These are phyloP conservation scores for Rhizopogon vesiculosus DNA, from an alignment of 768 basidiomycete species.

Conservation along the genomic window DNA sequence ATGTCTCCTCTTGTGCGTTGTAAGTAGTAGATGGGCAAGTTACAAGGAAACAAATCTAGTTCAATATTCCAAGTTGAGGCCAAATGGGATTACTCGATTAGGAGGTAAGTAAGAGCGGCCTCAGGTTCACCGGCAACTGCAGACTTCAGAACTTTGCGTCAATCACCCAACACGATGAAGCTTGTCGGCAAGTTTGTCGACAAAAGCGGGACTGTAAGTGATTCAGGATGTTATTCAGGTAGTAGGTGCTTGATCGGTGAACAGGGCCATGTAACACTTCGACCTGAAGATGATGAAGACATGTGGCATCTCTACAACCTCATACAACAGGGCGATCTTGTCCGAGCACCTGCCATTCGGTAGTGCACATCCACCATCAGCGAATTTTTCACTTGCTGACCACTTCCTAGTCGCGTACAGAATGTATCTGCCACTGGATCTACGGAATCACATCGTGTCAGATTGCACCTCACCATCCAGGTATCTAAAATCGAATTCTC, in stretches of 20 bases:
- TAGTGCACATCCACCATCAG: conserved; percentile 23
- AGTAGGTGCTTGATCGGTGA: conserved; percentile 14
- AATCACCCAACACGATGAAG: conserved; percentile 57
- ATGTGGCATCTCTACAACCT: conserved; percentile 99
- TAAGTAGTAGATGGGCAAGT: too few species aligned
- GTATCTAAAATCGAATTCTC: conserved; percentile 82
- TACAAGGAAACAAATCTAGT: too few species aligned
- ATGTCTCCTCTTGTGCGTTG: neutral
- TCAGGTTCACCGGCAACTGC: neutral
- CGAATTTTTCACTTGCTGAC: conserved; percentile 5
- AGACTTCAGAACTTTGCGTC: neutral
- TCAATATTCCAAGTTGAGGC: too few species aligned
- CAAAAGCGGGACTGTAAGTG: conserved; percentile 72
- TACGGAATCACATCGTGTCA: conserved; percentile 85
- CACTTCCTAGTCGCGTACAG: conserved; percentile 66
- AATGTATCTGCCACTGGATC: conserved; percentile 91
- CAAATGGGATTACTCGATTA: neutral
- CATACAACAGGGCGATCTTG: conserved; percentile 82
- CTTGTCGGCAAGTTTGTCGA: conserved; percentile 79
- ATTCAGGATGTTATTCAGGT: neutral
- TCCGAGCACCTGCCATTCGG: conserved; percentile 85
- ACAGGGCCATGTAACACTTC: conserved; percentile 90
- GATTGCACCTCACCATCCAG: conserved; percentile 76
- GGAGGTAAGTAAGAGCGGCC: neutral
- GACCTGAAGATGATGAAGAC: conserved; percentile 97